Evolutionary conservation across 345 rosid genomes (phyloP).

Genomic region (Fremontodendron californicum): DNA sequence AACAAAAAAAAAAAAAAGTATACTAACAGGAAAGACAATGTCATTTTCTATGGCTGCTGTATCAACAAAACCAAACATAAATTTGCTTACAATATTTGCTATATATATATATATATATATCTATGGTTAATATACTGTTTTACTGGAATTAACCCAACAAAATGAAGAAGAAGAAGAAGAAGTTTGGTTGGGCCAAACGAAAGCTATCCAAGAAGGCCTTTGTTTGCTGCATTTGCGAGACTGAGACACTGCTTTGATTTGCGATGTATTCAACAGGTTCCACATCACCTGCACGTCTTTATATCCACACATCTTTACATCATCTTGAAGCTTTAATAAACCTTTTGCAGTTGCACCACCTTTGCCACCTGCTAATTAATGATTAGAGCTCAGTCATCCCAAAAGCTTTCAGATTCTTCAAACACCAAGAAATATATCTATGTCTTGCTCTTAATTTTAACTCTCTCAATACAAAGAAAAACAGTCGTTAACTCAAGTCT

Average conservation of each 20-base stretch:
- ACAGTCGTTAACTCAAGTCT: too few relatives aligned
- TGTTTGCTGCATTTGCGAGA: not conserved
- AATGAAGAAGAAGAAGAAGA: not conserved
- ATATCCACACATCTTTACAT: slow-evolving; percentile 20
- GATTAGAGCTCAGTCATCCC: not conserved
- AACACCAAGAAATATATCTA: not conserved
- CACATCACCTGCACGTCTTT: slow-evolving; percentile 19
- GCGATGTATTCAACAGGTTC: slow-evolving; percentile 2
- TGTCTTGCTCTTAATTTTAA: too few relatives aligned
- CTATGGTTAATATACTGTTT: not conserved
- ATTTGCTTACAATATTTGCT: too few relatives aligned
- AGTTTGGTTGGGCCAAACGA: not conserved
- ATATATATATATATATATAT: too few relatives aligned
- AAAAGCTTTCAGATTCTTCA: not conserved
- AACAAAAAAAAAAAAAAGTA: too few relatives aligned
- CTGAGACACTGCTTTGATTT: not conserved
- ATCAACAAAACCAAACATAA: too few relatives aligned
- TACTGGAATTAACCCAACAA: not conserved
- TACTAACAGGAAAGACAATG: too few relatives aligned
- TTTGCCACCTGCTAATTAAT: not conserved
- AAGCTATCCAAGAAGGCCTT: not conserved
- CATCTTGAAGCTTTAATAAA: slow-evolving; percentile 12
- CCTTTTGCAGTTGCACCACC: not conserved
- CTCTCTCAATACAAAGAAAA: not conserved
- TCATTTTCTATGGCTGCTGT: too few relatives aligned